A percentile compares a stretch with the other conserved stretches of the same genome.
Conservation (phyloP, 1,284 basidiomycete species). For the Pterulicium gracile region DNA sequence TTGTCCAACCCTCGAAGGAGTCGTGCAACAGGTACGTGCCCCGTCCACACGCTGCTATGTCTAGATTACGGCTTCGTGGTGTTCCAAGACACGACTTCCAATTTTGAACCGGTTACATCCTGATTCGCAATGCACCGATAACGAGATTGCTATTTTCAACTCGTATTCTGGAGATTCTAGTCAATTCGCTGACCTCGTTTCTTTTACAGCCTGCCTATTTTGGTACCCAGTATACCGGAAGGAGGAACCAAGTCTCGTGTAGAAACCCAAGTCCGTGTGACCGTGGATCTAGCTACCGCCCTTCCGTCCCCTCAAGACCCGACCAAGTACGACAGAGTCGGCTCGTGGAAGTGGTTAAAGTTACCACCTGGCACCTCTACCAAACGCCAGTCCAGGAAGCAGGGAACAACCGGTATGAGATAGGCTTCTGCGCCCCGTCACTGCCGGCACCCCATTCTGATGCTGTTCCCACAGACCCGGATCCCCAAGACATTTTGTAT, state of each 20-base stretch:
- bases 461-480: constrained; percentile 46
- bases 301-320: constrained; percentile 30
- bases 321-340: constrained; percentile 59
- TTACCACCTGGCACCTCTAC: constrained; percentile 72
- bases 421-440: constrained; percentile 4
- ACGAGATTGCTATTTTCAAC: too few relatives aligned
- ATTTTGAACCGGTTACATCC: too few relatives aligned
- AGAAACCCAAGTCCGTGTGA: constrained; percentile 84
- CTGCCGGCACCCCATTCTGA: constrained; percentile 12
- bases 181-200: background rate
- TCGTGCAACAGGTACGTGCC: constrained; percentile 60
- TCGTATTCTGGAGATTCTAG: too few relatives aligned
- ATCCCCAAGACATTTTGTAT: constrained; percentile 60
- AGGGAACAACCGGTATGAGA: constrained; percentile 68
- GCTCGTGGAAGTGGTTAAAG: constrained; percentile 77
- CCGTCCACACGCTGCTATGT: constrained; percentile 3
- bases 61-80: too few relatives aligned
- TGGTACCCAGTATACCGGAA: constrained; percentile 78
- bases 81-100: too few relatives aligned
- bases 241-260: constrained; percentile 88
- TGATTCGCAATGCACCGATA: too few relatives aligned
- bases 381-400: constrained; percentile 75
- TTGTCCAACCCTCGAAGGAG: constrained; percentile 60
- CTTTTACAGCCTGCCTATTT: constrained; percentile 59
- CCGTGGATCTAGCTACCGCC: constrained; percentile 63